Base-by-base conservation (phyloP, 441 rosid species). In the Jatropha podagrica region DNA sequence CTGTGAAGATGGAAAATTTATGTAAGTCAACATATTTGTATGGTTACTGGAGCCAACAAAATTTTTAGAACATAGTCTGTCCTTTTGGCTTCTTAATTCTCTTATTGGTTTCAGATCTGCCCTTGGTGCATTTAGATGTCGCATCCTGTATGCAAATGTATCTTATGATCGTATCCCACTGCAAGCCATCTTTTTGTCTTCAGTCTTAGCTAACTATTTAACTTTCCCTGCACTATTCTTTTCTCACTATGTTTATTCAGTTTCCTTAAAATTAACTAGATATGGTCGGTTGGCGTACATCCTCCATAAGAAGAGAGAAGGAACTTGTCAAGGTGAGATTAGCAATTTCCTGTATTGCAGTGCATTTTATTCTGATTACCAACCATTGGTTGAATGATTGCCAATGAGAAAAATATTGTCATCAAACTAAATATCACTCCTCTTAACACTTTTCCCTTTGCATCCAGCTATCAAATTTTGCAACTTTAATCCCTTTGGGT, bases 201-300 rank as follows among this genome's bases (percentile, higher is more conserved):
- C 61, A 52, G 10, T 65, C 32, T 65, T 65, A 77, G 37, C 69
- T 70, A 66, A 23, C 60, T 63, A 60, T 14, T 71, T 44, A 51
- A 64, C 14, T 58, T 69, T n/a, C 20, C 12, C 40, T 20, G 42
- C 27, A 13, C 42, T 75, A 60, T 70, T 72, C 40, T 56, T 64
- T 56, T 56, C 26, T 56, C 7, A 70, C n/a, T 73, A 56, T 69
- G 12, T 59, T 7, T 68, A 27, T 38, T 52, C 74, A 38, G 71
- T 54, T 81, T 86, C 86, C 81, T 90, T 89, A 85, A 83, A 87
- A 65, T 59, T 46, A 72, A 72, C 73, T 80, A 92, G 98, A 95
- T 82, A 91, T 95, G 97, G 98, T 95, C 75, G 98, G 98, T 71
- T 95, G 98, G 98, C 97, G 98, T 69, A 95, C 97, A 64, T 95